These are phyloP conservation scores for Spathaspora sp. DNA, from an alignment of 805 yeast species.

Conservation along the genomic window DNA sequence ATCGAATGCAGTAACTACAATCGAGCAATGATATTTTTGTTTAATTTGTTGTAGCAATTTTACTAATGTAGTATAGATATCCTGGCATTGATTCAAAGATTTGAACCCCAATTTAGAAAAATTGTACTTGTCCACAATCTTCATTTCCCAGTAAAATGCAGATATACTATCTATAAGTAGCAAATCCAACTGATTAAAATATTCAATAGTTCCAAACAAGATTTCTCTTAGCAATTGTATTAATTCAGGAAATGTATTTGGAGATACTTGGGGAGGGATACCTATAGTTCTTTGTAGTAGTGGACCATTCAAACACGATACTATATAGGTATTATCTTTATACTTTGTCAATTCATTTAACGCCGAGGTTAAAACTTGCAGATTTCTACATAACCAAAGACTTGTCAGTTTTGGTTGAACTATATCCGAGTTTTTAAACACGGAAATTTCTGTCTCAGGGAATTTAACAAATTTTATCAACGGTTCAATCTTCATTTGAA, in stretches of 20 bases:
- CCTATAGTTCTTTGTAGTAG: not conserved
- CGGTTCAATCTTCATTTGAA: not conserved
- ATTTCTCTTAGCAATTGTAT: not conserved
- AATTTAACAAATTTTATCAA: not conserved
- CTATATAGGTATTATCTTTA: not conserved
- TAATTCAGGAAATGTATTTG: slow-evolving; percentile 1
- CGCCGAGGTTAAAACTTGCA: not conserved
- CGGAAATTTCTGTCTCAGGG: not conserved
- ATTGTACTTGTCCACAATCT: slow-evolving; percentile 8
- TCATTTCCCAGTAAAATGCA: slow-evolving; percentile 30
- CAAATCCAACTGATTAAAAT: not conserved
- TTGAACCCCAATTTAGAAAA: slow-evolving; percentile 7
- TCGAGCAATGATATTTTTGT: slow-evolving; percentile 21
- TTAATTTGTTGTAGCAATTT: slow-evolving; percentile 10
- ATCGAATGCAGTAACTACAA: slow-evolving; percentile 24
- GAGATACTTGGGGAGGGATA: not conserved
- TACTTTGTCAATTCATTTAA: not conserved
- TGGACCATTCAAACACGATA: not conserved
- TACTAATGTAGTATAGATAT: slow-evolving; percentile 14
- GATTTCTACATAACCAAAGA: not conserved
- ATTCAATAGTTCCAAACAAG: not conserved
- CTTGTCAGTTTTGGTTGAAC: not conserved
- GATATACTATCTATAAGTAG: slow-evolving; percentile 21
- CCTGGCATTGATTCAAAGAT: slow-evolving; percentile 1
- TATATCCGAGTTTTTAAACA: slow-evolving; percentile 1